A percentile compares a stretch with the other conserved stretches of the same genome.
phyloP scores from a whole-genome alignment of 2,329 filamentous ascomycete genomes.

The Neofusicoccum kwambonambiense region DNA sequence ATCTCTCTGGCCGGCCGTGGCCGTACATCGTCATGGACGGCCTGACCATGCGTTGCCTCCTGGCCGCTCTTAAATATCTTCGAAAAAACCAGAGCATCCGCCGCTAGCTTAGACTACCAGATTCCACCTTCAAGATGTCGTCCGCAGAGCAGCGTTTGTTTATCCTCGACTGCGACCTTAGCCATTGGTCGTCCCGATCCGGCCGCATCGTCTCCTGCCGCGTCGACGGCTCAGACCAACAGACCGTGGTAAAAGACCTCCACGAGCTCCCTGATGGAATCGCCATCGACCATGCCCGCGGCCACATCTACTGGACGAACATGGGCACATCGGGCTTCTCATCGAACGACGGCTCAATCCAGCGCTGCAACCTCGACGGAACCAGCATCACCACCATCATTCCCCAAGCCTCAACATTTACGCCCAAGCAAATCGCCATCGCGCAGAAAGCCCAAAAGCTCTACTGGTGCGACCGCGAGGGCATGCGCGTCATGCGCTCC shows the following conservation, averaged over 20 bases:
- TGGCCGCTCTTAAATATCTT: neutral
- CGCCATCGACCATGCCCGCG: conserved; percentile 23
- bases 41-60: neutral
- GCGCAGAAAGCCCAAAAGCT: conserved; percentile 31
- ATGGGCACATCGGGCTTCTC: conserved; percentile 23
- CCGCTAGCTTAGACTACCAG: neutral
- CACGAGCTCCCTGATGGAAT: conserved; percentile 34
- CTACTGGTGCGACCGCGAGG: conserved; percentile 48
- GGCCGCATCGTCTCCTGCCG: conserved; percentile 23
- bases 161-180: conserved; percentile 21
- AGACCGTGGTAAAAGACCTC: conserved; percentile 16
- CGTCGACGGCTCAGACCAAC: conserved; percentile 18
- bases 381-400: conserved; percentile 46
- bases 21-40: neutral
- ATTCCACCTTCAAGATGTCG: neutral
- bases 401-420: conserved; percentile 46
- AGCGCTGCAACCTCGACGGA: conserved; percentile 52
- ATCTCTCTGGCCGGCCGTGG: neutral
- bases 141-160: conserved; percentile 1
- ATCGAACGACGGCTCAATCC: conserved; percentile 44
- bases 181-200: neutral
- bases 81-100: neutral
- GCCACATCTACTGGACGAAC: conserved; percentile 33
- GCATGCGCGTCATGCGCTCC: conserved; percentile 36
- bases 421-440: conserved; percentile 45